phyloP scores from a whole-genome alignment of 2,329 filamentous ascomycete species.

The Didymella pinodella region DNA sequence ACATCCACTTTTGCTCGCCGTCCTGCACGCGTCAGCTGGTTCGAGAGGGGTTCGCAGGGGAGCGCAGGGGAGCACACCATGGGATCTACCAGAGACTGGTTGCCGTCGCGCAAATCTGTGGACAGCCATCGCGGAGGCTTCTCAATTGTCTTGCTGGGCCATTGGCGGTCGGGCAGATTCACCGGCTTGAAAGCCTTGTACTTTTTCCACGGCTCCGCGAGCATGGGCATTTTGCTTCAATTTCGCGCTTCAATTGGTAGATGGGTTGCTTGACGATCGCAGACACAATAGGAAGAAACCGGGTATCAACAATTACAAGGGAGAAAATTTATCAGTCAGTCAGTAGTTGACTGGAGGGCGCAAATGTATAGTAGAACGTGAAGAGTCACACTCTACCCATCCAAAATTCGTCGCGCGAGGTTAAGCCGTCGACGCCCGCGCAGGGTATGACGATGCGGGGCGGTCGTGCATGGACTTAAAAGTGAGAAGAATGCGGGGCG shows the following conservation, averaged over 20 bases:
- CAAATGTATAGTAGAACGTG: constrained; percentile 1
- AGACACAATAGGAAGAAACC: constrained; percentile 7
- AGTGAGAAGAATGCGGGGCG: constrained; percentile 21
- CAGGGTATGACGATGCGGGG: constrained; percentile 22
- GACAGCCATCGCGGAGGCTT: constrained; percentile 91
- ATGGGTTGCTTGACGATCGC: background rate
- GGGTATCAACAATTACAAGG: too few species aligned
- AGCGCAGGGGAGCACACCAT: constrained; percentile 68
- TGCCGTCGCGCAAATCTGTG: constrained; percentile 88
- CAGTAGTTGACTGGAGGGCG: too few species aligned
- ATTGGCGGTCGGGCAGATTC: constrained; percentile 75
- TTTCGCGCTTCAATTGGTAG: background rate
- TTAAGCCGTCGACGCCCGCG: constrained; percentile 16
- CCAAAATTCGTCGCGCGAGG: constrained; percentile 19
- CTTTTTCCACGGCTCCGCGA: constrained; percentile 78
- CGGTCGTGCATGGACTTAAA: constrained; percentile 17
- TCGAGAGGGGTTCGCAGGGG: background rate
- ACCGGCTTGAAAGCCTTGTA: constrained; percentile 75
- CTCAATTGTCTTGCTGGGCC: constrained; percentile 82
- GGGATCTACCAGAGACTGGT: constrained; percentile 90
- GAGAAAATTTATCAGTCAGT: too few species aligned
- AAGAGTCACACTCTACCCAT: constrained; percentile 21
- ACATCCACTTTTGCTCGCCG: constrained; percentile 91
- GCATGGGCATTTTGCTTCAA: constrained; percentile 57
- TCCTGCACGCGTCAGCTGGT: constrained; percentile 64